Evolutionary conservation across 805 yeast genomes (phyloP), one percentile per base, ranked within the genome.

Genomic region (Pichia phayaonensis): DNA sequence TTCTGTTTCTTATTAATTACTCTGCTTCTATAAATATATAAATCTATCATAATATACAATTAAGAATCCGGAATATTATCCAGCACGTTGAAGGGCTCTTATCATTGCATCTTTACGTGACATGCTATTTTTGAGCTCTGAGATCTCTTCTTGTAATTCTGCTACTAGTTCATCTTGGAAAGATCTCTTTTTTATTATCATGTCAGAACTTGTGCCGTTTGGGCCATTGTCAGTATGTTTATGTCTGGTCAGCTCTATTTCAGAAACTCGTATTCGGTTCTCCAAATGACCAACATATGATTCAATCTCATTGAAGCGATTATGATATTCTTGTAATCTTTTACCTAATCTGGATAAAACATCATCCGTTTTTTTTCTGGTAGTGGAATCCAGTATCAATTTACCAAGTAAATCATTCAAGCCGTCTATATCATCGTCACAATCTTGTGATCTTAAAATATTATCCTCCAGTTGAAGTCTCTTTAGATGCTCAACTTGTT

Each of bases 81-180:
- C 48, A 20, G 42, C 50, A 8, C 52, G 40, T 38, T 54, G 57
- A 5, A 89, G 69, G 1, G 92, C 89, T 53, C 77, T 79, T 51
- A 90, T 86, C 55, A 90, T 83, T 44, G 82, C 81, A 57, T 89
- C 95, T 64, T 89, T 90, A 55, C 85, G 86, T 44, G 76, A 74
- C 39, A 86, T 60, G 42, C 77, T 72, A 46, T 79, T 83, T 58
- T 76, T 75, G 56, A 90, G 70, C 46, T 82, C 88, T 44, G 67
- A 58, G 15, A 90, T 78, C 59, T 86, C 92, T 45, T 81, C 87
- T 51, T 78, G 83, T 56, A 82, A 83, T 42, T 83, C 52, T 8
- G 29, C 36, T 3, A 48, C 26, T 15, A 43, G 16, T 23, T 50
- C 46, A 3, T 24, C 45, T 20, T 42, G 41, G 34, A 13, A 15